phyloP scores from a whole-genome alignment of 768 basidiomycete genomes.

The Pisolithus sp. region DNA sequence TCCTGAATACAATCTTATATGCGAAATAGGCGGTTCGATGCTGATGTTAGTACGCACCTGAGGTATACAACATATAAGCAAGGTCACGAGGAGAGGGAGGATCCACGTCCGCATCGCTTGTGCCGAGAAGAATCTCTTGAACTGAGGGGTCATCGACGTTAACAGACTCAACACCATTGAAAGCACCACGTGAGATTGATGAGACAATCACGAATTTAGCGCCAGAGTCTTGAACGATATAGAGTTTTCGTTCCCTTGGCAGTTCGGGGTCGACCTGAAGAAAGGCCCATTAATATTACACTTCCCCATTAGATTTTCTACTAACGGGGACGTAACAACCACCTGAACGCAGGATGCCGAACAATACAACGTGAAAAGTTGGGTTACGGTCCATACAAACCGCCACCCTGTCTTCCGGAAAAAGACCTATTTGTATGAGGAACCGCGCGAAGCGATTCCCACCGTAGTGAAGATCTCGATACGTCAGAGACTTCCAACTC shows the following conservation, averaged over 20 bases:
- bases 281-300: not conserved
- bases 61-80: constrained; percentile 46
- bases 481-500: constrained; percentile 17
- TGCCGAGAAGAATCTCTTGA: constrained; percentile 22
- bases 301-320: constrained; percentile 8
- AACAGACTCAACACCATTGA: constrained; percentile 14
- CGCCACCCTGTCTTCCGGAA: constrained; percentile 36
- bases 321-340: constrained; percentile 46
- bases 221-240: constrained; percentile 37
- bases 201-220: constrained; percentile 38
- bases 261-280: constrained; percentile 48
- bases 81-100: constrained; percentile 25
- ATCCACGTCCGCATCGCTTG: constrained; percentile 24
- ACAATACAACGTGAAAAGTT: constrained; percentile 36
- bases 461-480: constrained; percentile 28
- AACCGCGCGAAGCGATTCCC: constrained; percentile 40
- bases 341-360: constrained; percentile 42
- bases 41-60: constrained; percentile 25
- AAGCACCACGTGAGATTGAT: constrained; percentile 11
- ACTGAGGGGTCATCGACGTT: constrained; percentile 15
- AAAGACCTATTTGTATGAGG: constrained; percentile 31
- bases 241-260: constrained; percentile 39
- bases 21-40: not conserved
- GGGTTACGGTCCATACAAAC: constrained; percentile 40
- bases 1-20: constrained; percentile 22